Evolutionary conservation across 139 green algal species (phyloP), one percentile per base, ranked within the genome.

Genomic region (Auxenochlorella protothecoides): DNA sequence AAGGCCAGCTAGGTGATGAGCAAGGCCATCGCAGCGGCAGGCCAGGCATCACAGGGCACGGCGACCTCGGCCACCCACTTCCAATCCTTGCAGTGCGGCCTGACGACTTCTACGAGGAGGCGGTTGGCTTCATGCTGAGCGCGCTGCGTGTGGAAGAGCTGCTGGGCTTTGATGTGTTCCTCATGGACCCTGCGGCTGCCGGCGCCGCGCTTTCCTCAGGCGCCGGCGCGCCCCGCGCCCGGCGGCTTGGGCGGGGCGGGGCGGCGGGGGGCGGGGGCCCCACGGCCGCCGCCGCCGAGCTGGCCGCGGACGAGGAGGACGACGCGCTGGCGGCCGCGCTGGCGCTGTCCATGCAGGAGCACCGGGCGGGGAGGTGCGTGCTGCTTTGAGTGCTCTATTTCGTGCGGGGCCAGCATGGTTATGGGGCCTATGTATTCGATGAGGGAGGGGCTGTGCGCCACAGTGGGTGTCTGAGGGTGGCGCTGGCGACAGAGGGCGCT

Each of bases 101-200:
- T 2, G 57, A 82, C 3, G 92, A 93, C 83, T 98, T 92, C 71
- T 97, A 97, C 75, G 75, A 84, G 63, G 86, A 72, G 11, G 85
- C 89, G 2, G 71, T 85, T 59, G 89, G 91, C 62, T 98, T 98
- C 85, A 91, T 97, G 55, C 54, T 74, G 14, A 15, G 15, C 14
- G 55, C 66, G 14, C 60, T 76, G 52, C 11, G 54, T 8, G 73
- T 77, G 57, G 59, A 72, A 16, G 53, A 77, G 66, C 73, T 77
- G 53, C 66, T 77, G 53, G 73, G 73, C 0, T 60, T 67, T 0
- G 56, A 56, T 11, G n/a, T 76, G n/a, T 66, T 73, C 27, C 59
- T 77, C 7, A 15, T 62, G 4, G 67, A 51, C 3, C 59, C 57
- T n/a, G 65, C 59, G 7, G 14, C 61, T 3, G 14, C 54, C 4